A percentile compares a stretch with the other conserved stretches of the same genome.
Conservation (phyloP, 2,329 filamentous ascomycete genomes). For the Chalaropsis ovoidea region DNA sequence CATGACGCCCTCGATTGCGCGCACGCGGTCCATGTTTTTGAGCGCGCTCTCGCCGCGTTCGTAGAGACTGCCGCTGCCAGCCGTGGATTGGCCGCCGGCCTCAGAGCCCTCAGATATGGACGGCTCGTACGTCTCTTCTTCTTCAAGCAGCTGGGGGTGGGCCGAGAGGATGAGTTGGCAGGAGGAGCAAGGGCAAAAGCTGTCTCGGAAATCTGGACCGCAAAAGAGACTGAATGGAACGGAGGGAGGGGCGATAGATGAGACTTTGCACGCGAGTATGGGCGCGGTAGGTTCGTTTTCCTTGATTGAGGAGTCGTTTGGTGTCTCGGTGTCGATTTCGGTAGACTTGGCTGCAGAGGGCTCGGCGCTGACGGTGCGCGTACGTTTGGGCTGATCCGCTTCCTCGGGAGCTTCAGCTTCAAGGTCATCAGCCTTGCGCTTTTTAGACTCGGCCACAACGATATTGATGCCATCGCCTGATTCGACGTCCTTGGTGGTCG, state of each 20-base stretch:
- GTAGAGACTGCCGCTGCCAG: constrained; percentile 70
- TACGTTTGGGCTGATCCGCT: constrained; percentile 39
- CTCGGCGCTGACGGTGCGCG: constrained; percentile 1
- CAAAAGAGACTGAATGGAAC: constrained; percentile 73
- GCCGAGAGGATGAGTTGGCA: constrained; percentile 65
- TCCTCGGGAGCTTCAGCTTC: constrained; percentile 35
- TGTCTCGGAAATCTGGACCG: constrained; percentile 63
- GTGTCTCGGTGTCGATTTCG: background rate
- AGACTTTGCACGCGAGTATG: constrained; percentile 46
- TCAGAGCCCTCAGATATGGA: constrained; percentile 61
- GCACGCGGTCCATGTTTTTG: constrained; percentile 81
- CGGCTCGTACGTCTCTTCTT: constrained; percentile 89
- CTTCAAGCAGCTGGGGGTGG: constrained; percentile 77
- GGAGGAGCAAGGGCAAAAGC: constrained; percentile 69
- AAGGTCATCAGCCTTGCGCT: constrained; percentile 54
- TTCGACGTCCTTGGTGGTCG: constrained; percentile 23
- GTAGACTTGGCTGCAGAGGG: background rate
- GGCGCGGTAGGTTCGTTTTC: constrained; percentile 26
- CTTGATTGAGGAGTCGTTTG: constrained; percentile 21
- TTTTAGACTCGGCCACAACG: constrained; percentile 38
- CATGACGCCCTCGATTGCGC: constrained; percentile 94
- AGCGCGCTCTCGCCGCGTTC: constrained; percentile 89
- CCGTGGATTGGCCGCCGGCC: constrained; percentile 47
- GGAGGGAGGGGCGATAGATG: constrained; percentile 43
- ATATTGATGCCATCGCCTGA: constrained; percentile 13